These are phyloP conservation scores for Cadophora gregata DNA, from an alignment of 2,329 filamentous ascomycete genomes.

Conservation along the genomic window DNA sequence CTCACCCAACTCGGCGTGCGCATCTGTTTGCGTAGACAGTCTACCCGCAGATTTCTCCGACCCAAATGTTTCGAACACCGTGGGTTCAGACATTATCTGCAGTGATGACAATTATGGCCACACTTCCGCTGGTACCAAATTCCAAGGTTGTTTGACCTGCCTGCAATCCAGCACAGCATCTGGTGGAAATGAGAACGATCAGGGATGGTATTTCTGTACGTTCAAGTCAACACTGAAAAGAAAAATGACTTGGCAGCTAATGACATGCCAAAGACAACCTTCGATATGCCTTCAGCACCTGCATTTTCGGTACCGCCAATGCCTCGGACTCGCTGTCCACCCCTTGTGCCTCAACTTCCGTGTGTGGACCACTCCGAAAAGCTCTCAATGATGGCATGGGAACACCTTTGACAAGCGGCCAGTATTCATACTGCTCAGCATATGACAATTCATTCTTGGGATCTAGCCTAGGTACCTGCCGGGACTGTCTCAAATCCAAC, in stretches of 20 bases:
- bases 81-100: constrained; percentile 51
- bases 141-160: constrained; percentile 40
- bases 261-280: constrained; percentile 39
- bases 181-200: constrained; percentile 37
- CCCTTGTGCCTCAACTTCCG: constrained; percentile 36
- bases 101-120: constrained; percentile 36
- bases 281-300: constrained; percentile 39
- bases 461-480: constrained; percentile 33
- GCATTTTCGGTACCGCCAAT: constrained; percentile 39
- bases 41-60: constrained; percentile 45
- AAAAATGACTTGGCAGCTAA: neutral
- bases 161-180: constrained; percentile 40
- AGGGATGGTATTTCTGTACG: constrained; percentile 43
- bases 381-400: constrained; percentile 38
- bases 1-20: constrained; percentile 57
- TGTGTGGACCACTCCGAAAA: constrained; percentile 37
- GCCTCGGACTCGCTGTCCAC: constrained; percentile 33
- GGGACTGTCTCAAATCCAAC: constrained; percentile 27
- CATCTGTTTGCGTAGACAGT: constrained; percentile 53
- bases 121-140: constrained; percentile 37
- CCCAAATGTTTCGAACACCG: constrained; percentile 50
- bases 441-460: constrained; percentile 33
- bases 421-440: constrained; percentile 41
- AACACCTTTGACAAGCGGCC: constrained; percentile 29
- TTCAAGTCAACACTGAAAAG: neutral